Evolutionary conservation across 2,329 filamentous ascomycete species (phyloP).

Genomic region (Corinectria fuckeliana): DNA sequence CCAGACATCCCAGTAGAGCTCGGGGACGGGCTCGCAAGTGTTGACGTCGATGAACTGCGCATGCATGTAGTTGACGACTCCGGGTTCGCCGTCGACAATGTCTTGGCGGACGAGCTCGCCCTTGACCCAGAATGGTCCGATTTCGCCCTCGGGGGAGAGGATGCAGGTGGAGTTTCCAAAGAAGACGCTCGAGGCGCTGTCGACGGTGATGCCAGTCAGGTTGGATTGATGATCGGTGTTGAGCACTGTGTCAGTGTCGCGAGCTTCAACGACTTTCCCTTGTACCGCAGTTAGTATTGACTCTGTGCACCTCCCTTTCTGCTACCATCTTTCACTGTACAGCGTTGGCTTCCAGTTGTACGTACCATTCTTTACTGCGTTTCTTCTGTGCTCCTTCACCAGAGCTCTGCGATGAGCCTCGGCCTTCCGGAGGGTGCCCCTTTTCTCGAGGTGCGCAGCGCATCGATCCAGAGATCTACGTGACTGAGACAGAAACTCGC

Average conservation of each 20-base stretch:
- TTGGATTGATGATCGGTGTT: background rate
- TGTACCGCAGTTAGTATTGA: background rate
- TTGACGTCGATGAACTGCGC: constrained; percentile 50
- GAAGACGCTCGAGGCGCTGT: background rate
- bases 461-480: too few species aligned
- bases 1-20: constrained; percentile 52
- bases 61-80: constrained; percentile 44
- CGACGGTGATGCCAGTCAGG: background rate
- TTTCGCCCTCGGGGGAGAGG: background rate
- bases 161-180: background rate
- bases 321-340: too few species aligned
- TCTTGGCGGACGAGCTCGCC: constrained; percentile 48
- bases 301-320: too few species aligned
- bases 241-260: background rate
- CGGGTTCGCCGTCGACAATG: constrained; percentile 45
- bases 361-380: too few species aligned
- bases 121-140: background rate
- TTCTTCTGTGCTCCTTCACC: too few species aligned
- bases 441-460: too few species aligned
- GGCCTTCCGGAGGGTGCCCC: too few species aligned
- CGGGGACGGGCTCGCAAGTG: constrained; percentile 48
- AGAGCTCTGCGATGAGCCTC: too few species aligned
- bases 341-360: too few species aligned
- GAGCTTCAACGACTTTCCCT: background rate
- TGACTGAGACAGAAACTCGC: too few species aligned